These are phyloP conservation scores for Notholithocarpus densiflorus DNA, from an alignment of 306 rosid species.

Conservation along the genomic window DNA sequence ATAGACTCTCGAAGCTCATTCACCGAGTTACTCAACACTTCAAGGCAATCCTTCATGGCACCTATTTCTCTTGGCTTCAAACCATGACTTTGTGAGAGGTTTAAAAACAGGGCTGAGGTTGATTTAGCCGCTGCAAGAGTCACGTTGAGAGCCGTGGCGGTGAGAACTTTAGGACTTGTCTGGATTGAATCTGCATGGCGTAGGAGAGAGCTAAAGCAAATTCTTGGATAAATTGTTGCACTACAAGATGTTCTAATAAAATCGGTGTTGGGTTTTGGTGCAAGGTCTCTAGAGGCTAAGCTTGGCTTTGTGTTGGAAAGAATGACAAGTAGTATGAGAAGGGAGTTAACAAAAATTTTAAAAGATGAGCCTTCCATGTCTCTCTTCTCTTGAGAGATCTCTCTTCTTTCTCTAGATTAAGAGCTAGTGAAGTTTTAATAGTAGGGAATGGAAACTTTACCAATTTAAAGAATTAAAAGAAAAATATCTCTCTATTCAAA, in stretches of 20 bases:
- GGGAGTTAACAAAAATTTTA: conserved; percentile 8
- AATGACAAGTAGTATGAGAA: conserved; percentile 18
- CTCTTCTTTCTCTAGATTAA: neutral
- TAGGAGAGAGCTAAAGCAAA: conserved; percentile 62
- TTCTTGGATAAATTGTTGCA: conserved; percentile 59
- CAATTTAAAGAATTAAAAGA: too few relatives aligned
- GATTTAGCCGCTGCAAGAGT: conserved; percentile 52
- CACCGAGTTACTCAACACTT: conserved; percentile 54
- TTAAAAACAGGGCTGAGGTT: conserved; percentile 31
- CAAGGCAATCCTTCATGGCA: conserved; percentile 72
- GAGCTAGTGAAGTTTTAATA: neutral
- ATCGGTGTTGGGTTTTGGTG: conserved; percentile 24
- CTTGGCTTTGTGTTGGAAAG: neutral
- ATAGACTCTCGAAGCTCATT: conserved; percentile 56
- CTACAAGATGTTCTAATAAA: conserved; percentile 72
- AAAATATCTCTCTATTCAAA: too few relatives aligned
- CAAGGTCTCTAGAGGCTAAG: conserved; percentile 15
- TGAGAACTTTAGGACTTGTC: conserved; percentile 42
- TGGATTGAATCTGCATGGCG: conserved; percentile 52
- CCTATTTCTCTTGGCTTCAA: conserved; percentile 43
- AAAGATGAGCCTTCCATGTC: conserved; percentile 34
- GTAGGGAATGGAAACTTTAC: neutral
- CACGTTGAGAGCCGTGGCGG: conserved; percentile 55
- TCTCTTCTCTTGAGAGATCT: neutral
- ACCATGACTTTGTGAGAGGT: conserved; percentile 28